A percentile compares a stretch with the other conserved stretches of the same genome.
phyloP scores from a whole-genome alignment of 164 flowering plant genomes.

The Magnolia changhungtana region DNA sequence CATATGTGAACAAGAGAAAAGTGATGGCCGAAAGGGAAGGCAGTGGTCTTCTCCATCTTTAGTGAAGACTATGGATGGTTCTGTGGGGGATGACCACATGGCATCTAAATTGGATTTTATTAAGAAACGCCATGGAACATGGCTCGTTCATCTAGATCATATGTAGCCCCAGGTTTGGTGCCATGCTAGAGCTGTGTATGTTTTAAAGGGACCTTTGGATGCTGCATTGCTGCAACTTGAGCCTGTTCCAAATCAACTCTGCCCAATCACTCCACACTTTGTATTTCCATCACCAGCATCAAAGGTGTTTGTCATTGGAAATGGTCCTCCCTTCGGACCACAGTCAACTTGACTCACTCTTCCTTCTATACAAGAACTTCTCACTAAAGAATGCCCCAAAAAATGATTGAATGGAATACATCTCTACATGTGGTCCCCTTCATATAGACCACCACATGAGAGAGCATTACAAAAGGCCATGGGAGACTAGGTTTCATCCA shows the following conservation, averaged over 20 bases:
- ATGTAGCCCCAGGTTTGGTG: slow-evolving; percentile 68
- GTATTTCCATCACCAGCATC: slow-evolving; percentile 62
- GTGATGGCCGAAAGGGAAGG: slow-evolving; percentile 11
- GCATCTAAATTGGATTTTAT: slow-evolving; percentile 14
- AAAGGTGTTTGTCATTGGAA: slow-evolving; percentile 75
- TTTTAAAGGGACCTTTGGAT: slow-evolving; percentile 82
- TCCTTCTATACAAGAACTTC: too few relatives aligned
- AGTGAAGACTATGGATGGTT: slow-evolving; percentile 14
- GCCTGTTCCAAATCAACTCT: slow-evolving; percentile 51
- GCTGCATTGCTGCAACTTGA: slow-evolving; percentile 85
- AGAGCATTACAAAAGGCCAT: too few relatives aligned
- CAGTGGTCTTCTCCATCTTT: slow-evolving; percentile 14
- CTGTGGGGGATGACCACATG: slow-evolving; percentile 19
- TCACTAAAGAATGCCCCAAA: too few relatives aligned
- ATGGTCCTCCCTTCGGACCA: slow-evolving; percentile 94
- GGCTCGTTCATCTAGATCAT: slow-evolving; percentile 71
- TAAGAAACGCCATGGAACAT: slow-evolving; percentile 30
- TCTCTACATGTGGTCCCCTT: too few relatives aligned
- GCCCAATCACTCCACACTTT: slow-evolving; percentile 51
- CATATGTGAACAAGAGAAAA: slow-evolving; percentile 12
- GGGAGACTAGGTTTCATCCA: too few relatives aligned
- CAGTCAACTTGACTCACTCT: slow-evolving; percentile 21
- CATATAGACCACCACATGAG: too few relatives aligned
- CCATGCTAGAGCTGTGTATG: slow-evolving; percentile 61
- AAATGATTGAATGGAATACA: too few relatives aligned